Percentiles rank a stretch among this genome's conserved stretches.
Evolutionary conservation across 257 asterid species (phyloP).

Genomic region (Ophiorrhiza pumila): DNA sequence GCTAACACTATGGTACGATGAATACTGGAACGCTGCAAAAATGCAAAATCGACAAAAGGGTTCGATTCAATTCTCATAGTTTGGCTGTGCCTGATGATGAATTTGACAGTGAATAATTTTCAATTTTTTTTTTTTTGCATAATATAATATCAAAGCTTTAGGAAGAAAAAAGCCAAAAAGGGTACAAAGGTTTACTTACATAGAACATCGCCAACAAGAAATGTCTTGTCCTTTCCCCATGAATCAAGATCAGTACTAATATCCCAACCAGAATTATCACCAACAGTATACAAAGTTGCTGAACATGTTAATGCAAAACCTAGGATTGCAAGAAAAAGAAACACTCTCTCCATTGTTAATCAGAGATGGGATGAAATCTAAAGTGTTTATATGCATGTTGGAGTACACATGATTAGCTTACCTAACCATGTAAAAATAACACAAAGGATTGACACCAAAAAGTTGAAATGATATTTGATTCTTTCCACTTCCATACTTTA

Average conservation of each 20-base stretch:
- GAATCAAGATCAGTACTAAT: conserved; percentile 77
- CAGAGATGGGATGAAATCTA: not conserved
- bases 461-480: not conserved
- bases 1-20: conserved; percentile 54
- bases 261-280: conserved; percentile 87
- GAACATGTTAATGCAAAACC: conserved; percentile 32
- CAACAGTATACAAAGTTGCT: conserved; percentile 54
- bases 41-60: not conserved
- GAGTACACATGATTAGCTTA: conserved; percentile 38
- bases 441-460: not conserved
- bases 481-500: too few relatives aligned
- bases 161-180: not conserved
- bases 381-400: conserved; percentile 7
- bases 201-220: conserved; percentile 54
- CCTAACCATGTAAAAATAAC: conserved; percentile 38
- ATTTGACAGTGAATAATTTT: too few relatives aligned
- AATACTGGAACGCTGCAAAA: conserved; percentile 61
- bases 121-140: not conserved
- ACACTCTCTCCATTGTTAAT: conserved; percentile 39
- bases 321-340: conserved; percentile 22
- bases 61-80: too few relatives aligned
- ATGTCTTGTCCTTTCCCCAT: conserved; percentile 56
- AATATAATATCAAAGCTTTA: too few relatives aligned
- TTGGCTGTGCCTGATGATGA: too few relatives aligned
- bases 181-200: conserved; percentile 35